phyloP scores from a whole-genome alignment of 2,329 filamentous ascomycete species.

The Neofusicoccum laricinum region DNA sequence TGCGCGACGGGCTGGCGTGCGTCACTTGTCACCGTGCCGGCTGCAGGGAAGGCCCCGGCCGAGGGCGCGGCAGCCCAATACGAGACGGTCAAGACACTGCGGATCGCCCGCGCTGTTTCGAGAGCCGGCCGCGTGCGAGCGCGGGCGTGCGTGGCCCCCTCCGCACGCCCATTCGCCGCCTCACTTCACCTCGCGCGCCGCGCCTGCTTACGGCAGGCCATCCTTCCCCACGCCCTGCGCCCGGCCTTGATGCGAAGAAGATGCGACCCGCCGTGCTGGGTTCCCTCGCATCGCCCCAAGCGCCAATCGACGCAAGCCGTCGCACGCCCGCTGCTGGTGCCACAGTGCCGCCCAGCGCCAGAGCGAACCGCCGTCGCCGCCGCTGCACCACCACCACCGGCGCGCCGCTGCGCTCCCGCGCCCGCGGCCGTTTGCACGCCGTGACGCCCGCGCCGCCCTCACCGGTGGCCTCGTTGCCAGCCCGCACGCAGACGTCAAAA shows the following conservation, averaged over 20 bases:
- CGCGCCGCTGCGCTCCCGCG: background rate
- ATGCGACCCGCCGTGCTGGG: constrained; percentile 4
- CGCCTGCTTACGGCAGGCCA: constrained; percentile 4
- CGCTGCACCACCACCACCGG: constrained; percentile 4
- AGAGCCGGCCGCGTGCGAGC: constrained; percentile 9
- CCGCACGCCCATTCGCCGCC: background rate
- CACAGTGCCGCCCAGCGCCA: background rate
- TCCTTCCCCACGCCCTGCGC: background rate
- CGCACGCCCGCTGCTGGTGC: background rate
- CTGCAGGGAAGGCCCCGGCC: background rate
- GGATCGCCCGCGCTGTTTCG: constrained; percentile 10
- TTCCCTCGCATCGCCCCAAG: constrained; percentile 7
- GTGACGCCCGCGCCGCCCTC: background rate
- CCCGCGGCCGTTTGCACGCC: background rate
- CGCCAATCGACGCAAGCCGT: background rate
- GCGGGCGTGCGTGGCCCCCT: background rate
- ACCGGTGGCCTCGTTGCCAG: background rate
- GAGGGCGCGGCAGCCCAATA: background rate
- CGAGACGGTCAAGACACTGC: background rate
- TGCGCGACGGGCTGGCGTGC: background rate
- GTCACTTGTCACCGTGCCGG: constrained; percentile 4
- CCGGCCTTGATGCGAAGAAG: background rate
- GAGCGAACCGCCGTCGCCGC: background rate
- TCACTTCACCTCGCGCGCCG: background rate
- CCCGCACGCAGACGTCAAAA: background rate